Conservation (phyloP, 345 rosid genomes). For the Aquilaria sinensis region DNA sequence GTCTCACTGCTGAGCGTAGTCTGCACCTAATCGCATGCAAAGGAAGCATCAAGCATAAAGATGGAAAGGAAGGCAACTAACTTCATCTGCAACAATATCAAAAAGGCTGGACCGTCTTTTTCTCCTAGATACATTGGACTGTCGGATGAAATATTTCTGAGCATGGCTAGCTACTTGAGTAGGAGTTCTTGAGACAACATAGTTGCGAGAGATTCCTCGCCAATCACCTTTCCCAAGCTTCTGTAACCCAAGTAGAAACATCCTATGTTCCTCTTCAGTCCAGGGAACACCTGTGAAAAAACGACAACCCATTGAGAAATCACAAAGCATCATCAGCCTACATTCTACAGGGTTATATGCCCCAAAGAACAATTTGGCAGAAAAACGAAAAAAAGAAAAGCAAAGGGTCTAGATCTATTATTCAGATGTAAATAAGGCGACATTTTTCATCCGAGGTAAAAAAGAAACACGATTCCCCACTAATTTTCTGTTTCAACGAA, state of each 20-base stretch:
- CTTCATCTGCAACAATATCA: conserved; percentile 88
- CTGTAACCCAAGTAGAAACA: conserved; percentile 88
- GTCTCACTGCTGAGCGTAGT: too few species aligned
- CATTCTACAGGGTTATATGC: too few species aligned
- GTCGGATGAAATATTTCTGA: conserved; percentile 92
- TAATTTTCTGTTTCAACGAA: too few species aligned
- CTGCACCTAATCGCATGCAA: background rate
- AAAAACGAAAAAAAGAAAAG: too few species aligned
- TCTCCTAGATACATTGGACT: conserved; percentile 69
- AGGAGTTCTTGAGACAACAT: conserved; percentile 85
- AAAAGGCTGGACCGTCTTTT: conserved; percentile 98
- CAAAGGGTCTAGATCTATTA: too few species aligned
- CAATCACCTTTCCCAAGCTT: conserved; percentile 99
- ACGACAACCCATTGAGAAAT: conserved; percentile 4
- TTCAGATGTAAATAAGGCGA: too few species aligned
- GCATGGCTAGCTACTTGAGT: conserved; percentile 99
- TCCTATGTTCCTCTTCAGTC: conserved; percentile 98
- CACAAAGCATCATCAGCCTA: background rate
- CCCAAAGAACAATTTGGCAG: too few species aligned
- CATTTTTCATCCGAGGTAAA: too few species aligned
- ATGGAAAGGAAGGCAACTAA: conserved; percentile 23
- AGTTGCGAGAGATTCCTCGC: conserved; percentile 96
- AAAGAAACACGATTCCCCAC: too few species aligned
- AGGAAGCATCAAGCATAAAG: conserved; percentile 1
- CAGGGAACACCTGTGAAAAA: conserved; percentile 76